Base-by-base conservation (phyloP, 352 stramenopile genomes). In the Pythium brassicae region DNA sequence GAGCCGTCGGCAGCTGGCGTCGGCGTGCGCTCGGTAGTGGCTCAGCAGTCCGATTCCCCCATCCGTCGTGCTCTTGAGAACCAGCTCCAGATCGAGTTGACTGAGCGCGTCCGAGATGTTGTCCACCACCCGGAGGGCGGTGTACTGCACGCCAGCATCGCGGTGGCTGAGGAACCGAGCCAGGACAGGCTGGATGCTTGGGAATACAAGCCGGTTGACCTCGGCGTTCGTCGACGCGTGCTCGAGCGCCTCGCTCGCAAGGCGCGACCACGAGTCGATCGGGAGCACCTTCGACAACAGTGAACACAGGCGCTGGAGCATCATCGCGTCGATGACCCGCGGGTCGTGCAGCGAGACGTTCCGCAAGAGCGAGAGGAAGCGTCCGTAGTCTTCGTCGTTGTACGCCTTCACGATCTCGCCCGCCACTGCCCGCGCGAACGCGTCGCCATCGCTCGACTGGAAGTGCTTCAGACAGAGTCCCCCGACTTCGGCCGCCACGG, bases 251-350 rank as follows among this genome's bases (percentile, higher is more conserved):
- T 89, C 77, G 23, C 66, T 65, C 8, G 76, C 77, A 40, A 76
- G 59, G 26, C 78, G 61, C 47, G 77, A 74, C 82, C 82, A 89
- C 5, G 66, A 52, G 61, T 89, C 78, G 17, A 89, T 69, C 5
- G 62, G 54, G 40, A 86, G 50, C 47, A 80, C 72, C 22, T 77
- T 83, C 14, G 79, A 77, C 0, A 94, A 55, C 11, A 91, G 71
- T 22, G 84, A 89, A 4, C 76, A 75, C 20, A 94, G 23, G 2
- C 80, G 76, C 40, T 90, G 69, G 14, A 94, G 64, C 82, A 90
- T 91, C n/a, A 74, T 64, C 3, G 68, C 70, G 44, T 89, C 77
- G 10, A 94, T 63, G 17, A 88, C 67, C 51, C 62, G 50, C 12
- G 74, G 57, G 7, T 83, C 51, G 52, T 94, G 74, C 20, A 88